These are phyloP conservation scores for Fraxinus cuspidata DNA, from an alignment of 257 asterid species.

Conservation along the genomic window DNA sequence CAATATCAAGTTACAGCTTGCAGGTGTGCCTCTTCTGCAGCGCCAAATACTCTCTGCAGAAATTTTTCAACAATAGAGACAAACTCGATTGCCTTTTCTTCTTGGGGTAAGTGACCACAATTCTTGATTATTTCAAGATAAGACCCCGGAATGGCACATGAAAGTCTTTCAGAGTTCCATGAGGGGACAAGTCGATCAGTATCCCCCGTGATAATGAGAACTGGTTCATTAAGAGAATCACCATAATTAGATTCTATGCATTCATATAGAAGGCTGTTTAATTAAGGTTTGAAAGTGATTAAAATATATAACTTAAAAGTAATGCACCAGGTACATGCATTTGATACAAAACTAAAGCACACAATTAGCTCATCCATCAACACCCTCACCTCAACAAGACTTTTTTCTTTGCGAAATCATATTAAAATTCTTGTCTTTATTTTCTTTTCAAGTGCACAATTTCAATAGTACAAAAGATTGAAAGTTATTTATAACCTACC, in stretches of 20 bases:
- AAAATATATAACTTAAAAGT: background rate
- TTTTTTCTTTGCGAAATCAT: background rate
- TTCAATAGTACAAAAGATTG: constrained; percentile 13
- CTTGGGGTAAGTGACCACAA: constrained; percentile 95
- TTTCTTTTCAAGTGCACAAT: constrained; percentile 10
- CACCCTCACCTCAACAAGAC: constrained; percentile 9
- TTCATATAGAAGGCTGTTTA: background rate
- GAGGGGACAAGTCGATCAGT: constrained; percentile 87
- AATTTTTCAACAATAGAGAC: constrained; percentile 67
- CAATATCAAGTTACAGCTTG: constrained; percentile 55
- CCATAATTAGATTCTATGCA: constrained; percentile 25
- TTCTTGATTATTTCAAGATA: constrained; percentile 68
- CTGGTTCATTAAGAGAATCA: constrained; percentile 42
- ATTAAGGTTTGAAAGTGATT: background rate
- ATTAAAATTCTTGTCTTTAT: background rate
- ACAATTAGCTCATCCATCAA: constrained; percentile 2
- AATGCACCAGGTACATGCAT: background rate
- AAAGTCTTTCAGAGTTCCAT: constrained; percentile 83
- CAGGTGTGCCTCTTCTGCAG: constrained; percentile 43
- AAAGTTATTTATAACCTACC: constrained; percentile 62
- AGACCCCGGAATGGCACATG: constrained; percentile 82
- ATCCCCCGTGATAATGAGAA: constrained; percentile 83
- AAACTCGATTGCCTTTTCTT: constrained; percentile 85
- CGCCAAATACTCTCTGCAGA: constrained; percentile 48
- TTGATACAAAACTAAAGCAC: background rate